These are phyloP conservation scores for Xylaria bambusicola DNA, from an alignment of 495 filamentous ascomycete species.

Conservation along the genomic window DNA sequence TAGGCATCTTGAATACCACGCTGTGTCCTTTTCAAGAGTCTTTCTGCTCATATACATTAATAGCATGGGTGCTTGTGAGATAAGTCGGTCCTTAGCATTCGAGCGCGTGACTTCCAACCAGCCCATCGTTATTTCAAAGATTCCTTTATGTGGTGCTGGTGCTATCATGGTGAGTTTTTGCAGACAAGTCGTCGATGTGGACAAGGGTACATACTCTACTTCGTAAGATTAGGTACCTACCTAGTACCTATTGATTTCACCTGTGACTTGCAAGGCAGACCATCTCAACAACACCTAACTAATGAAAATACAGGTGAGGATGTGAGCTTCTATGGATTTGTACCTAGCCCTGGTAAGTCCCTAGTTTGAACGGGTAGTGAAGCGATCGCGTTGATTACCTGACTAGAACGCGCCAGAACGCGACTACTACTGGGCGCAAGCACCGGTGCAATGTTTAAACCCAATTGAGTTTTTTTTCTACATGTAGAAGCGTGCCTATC, in stretches of 20 bases:
- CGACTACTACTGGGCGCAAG: too few relatives aligned
- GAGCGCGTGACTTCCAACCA: neutral
- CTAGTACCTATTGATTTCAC: too few relatives aligned
- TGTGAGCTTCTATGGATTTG: too few relatives aligned
- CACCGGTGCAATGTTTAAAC: neutral
- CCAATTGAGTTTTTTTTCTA: neutral
- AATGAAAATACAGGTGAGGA: too few relatives aligned
- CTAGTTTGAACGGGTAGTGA: neutral
- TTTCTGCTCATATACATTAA: neutral
- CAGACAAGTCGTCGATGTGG: too few relatives aligned
- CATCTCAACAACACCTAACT: too few relatives aligned
- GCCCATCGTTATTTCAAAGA: neutral
- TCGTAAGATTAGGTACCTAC: too few relatives aligned
- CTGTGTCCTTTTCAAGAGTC: neutral
- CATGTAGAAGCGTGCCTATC: conserved; percentile 2
- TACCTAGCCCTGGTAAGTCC: too few relatives aligned
- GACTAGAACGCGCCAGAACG: too few relatives aligned
- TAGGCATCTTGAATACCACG: conserved; percentile 37
- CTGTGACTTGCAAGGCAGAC: too few relatives aligned
- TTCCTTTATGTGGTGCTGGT: neutral
- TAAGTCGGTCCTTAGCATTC: neutral
- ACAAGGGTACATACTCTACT: too few relatives aligned
- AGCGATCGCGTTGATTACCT: neutral
- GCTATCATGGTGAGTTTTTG: too few relatives aligned
- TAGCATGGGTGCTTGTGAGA: neutral